Evolutionary conservation across 768 basidiomycete genomes (phyloP).

Genomic region (Neoboletus magnificus): DNA sequence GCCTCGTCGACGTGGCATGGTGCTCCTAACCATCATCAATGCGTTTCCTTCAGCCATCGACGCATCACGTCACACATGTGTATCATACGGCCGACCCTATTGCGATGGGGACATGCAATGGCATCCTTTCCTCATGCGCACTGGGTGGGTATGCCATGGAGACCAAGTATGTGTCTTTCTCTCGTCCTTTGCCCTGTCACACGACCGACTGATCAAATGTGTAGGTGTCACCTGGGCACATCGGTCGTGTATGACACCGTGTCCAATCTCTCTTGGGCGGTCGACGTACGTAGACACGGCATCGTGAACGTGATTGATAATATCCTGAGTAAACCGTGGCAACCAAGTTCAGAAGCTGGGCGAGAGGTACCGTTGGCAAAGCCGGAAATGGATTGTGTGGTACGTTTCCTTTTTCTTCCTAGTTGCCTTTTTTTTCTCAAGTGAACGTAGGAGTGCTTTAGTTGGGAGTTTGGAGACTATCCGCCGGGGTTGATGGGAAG

Average conservation of each 20-base stretch:
- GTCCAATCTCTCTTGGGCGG: conserved; percentile 77
- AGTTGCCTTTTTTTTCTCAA: too few species aligned
- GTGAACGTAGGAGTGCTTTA: conserved; percentile 57
- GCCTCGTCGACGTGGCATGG: neutral
- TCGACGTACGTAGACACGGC: conserved; percentile 76
- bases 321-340: conserved; percentile 70
- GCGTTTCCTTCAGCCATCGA: conserved; percentile 51
- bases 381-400: conserved; percentile 67
- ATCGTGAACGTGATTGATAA: conserved; percentile 79
- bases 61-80: conserved; percentile 81
- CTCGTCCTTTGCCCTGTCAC: neutral
- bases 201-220: neutral
- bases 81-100: conserved; percentile 96
- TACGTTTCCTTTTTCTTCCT: conserved; percentile 33
- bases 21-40: neutral
- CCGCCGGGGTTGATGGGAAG: conserved; percentile 6
- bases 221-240: conserved; percentile 81
- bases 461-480: conserved; percentile 65
- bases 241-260: conserved; percentile 93
- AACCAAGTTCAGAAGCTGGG: conserved; percentile 53
- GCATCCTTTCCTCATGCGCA: conserved; percentile 76
- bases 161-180: conserved; percentile 45
- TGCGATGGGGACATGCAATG: conserved; percentile 85
- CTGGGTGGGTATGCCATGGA: conserved; percentile 90
- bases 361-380: conserved; percentile 58